Evolutionary conservation across 192 early-diverging fungal species (phyloP), one percentile per base, ranked within the genome.

Genomic region (Powellomyces hirtus): DNA sequence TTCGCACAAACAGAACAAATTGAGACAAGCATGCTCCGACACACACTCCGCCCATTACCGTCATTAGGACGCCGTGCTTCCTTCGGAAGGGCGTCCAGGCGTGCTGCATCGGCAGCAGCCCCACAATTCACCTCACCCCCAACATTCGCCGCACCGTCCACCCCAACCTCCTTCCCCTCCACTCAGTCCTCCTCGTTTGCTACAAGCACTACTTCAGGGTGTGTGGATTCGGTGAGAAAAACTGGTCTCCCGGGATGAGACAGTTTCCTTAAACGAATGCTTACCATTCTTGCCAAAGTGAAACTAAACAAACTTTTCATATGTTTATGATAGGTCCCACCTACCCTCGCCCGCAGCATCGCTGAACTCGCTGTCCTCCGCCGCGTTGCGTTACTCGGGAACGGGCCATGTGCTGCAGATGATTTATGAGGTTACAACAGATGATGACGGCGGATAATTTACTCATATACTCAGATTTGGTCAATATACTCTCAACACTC

Each of bases 201-300:
- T 16, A 34, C 53, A 22, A 56, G 53, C 53, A 3, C 24, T 31
- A 16, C 24, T 18, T 16, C 31, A 56, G 53, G 53, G 53, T 56
- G 53, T 56, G 53, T 56, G 31, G 53, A 56, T 31, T 56, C 53
- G 53, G 53, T 56, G 53, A 56, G 53, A 29, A 49, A 24, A 8
- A 18, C 40, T 18, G 10, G 18, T 42, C 8, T 18, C 40, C 40
- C 8, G 40, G 40, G 18, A 18, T 8, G 40, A 42, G 8, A 18
- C 40, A 42, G 40, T 42, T 18, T 42, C 51, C 26, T 26, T 20
- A 8, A 53, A 20, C 7, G 13, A 24, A 13, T 53, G 16, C 13
- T 24, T 10, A 10, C 26, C 13, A 20, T 53, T 26, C 51, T 53
- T 53, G 10, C 10, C 24, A 24, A 24, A 24, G 7, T 53, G 13